Conservation (phyloP, 169 alveolate species). For the Plasmodium knowlesi region DNA sequence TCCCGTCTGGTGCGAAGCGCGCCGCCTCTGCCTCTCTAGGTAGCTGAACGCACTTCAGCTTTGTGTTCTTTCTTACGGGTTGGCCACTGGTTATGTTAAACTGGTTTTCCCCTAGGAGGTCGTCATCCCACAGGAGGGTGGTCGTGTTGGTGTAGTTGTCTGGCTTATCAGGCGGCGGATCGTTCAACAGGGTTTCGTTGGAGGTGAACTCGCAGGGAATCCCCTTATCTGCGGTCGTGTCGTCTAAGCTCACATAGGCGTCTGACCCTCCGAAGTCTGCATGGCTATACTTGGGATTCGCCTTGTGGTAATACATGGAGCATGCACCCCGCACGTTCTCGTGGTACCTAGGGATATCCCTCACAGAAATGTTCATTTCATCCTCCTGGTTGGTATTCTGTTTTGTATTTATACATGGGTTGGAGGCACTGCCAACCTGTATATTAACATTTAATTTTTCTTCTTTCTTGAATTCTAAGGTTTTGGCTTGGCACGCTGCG, state of each 20-base stretch:
- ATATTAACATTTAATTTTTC: not conserved
- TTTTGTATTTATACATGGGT: not conserved
- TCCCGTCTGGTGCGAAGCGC: not conserved
- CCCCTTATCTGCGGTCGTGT: not conserved
- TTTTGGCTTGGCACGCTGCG: not conserved
- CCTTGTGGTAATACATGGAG: not conserved
- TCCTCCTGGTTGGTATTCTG: not conserved
- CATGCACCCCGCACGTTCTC: not conserved
- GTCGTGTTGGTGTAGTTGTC: not conserved
- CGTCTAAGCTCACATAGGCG: not conserved
- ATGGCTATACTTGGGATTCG: not conserved
- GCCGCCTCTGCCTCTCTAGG: not conserved
- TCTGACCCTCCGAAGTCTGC: not conserved
- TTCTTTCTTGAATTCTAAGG: not conserved
- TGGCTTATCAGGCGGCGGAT: not conserved
- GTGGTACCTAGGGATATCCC: not conserved
- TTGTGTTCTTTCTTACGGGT: not conserved
- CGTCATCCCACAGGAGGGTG: not conserved
- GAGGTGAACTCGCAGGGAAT: not conserved
- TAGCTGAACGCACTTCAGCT: not conserved
- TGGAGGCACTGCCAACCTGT: not conserved
- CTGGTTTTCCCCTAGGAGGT: not conserved
- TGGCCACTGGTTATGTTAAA: not conserved
- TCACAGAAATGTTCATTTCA: not conserved
- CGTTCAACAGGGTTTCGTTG: not conserved